Conservation (phyloP, 257 asterid species). For the Jacaranda mimosifolia region DNA sequence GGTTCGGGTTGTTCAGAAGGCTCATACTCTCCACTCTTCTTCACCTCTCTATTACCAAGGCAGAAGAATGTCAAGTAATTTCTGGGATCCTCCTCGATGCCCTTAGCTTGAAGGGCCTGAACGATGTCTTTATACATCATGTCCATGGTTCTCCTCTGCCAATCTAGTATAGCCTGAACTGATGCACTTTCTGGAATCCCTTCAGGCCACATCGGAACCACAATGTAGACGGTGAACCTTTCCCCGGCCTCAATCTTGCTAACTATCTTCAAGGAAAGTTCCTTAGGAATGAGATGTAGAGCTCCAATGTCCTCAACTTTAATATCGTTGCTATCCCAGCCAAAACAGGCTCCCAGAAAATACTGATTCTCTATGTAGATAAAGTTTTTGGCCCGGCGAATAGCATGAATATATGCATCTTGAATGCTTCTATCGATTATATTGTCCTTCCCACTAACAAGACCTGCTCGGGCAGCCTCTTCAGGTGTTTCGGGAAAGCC, state of each 20-base stretch:
- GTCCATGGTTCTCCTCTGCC: constrained; percentile 94
- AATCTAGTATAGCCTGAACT: constrained; percentile 93
- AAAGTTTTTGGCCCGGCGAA: constrained; percentile 87
- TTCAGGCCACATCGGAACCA: constrained; percentile 99
- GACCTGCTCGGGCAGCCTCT: constrained; percentile 82
- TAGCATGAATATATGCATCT: constrained; percentile 92
- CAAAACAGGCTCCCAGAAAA: constrained; percentile 77
- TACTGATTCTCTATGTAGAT: constrained; percentile 94
- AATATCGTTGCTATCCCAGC: constrained; percentile 73
- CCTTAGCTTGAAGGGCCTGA: constrained; percentile 80
- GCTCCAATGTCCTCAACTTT: constrained; percentile 93
- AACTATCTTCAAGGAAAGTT: constrained; percentile 83
- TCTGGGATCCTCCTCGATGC: constrained; percentile 84
- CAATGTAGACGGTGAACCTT: constrained; percentile 80
- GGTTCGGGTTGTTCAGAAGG: constrained; percentile 87
- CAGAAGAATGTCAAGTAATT: constrained; percentile 89
- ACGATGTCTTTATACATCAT: constrained; percentile 92
- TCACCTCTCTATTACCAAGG: constrained; percentile 86
- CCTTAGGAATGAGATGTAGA: constrained; percentile 82
- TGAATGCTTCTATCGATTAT: constrained; percentile 92
- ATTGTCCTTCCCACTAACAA: constrained; percentile 89
- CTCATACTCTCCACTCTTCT: constrained; percentile 85
- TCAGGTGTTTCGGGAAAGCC: constrained; percentile 90
- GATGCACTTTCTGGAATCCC: constrained; percentile 95
- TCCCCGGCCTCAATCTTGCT: constrained; percentile 96